These are phyloP conservation scores for Trichophyton verrucosum DNA, from an alignment of 2,329 filamentous ascomycete genomes.

Conservation along the genomic window DNA sequence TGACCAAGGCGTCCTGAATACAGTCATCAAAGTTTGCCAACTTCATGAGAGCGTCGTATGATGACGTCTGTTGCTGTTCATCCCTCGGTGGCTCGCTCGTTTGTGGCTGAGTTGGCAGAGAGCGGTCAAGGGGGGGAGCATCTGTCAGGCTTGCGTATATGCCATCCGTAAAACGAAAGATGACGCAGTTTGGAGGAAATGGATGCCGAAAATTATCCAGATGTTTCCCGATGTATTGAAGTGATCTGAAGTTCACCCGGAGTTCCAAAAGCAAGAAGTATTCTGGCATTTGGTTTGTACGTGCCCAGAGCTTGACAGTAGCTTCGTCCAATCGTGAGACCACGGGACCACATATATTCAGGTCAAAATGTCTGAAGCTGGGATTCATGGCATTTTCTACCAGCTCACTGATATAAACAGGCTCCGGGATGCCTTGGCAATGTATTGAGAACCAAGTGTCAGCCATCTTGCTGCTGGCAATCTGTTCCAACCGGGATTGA, in stretches of 20 bases:
- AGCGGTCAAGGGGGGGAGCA: constrained; percentile 39
- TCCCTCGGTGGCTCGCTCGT: constrained; percentile 28
- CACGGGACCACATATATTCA: constrained; percentile 49
- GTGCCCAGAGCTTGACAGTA: constrained; percentile 63
- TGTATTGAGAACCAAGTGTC: constrained; percentile 85
- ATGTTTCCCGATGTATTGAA: constrained; percentile 65
- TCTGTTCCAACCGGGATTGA: constrained; percentile 64
- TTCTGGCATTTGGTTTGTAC: constrained; percentile 39
- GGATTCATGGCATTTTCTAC: constrained; percentile 76
- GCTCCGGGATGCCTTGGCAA: constrained; percentile 50
- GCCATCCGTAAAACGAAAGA: constrained; percentile 78
- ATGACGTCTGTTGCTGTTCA: constrained; percentile 52
- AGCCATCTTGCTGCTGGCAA: constrained; percentile 60
- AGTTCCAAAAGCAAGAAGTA: constrained; percentile 61
- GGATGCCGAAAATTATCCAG: constrained; percentile 54
- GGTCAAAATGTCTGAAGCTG: constrained; percentile 73
- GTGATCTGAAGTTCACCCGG: constrained; percentile 53
- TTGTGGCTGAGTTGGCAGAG: constrained; percentile 10
- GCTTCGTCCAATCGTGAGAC: constrained; percentile 55
- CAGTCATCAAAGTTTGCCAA: constrained; percentile 80
- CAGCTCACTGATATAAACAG: constrained; percentile 82
- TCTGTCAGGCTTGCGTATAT: constrained; percentile 67
- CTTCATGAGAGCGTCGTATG: constrained; percentile 79
- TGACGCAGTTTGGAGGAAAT: constrained; percentile 66
- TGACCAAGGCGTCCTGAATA: constrained; percentile 76